Percentiles rank a stretch among this genome's conserved stretches.
These are phyloP conservation scores for Verticillium klebahnii DNA, from an alignment of 2,329 filamentous ascomycete species.

Conservation along the genomic window DNA sequence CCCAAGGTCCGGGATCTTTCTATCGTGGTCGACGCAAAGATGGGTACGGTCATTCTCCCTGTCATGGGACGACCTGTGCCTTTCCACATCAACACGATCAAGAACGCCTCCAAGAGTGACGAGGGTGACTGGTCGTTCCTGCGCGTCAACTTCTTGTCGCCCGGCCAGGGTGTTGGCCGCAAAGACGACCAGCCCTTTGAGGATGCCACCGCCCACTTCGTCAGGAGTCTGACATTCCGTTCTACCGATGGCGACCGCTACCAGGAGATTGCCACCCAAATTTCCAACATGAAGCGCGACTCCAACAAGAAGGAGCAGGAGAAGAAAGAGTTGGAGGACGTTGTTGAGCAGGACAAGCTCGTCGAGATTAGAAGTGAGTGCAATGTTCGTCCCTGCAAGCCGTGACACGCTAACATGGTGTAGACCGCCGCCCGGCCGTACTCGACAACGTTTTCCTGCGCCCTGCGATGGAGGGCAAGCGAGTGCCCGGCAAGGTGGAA, in stretches of 20 bases:
- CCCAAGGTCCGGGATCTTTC: slow-evolving; percentile 76
- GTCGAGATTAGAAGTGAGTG: slow-evolving; percentile 83
- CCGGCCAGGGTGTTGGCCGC: slow-evolving; percentile 91
- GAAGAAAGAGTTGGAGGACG: slow-evolving; percentile 99
- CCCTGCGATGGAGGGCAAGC: slow-evolving; percentile 93
- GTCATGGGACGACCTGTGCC: slow-evolving; percentile 97
- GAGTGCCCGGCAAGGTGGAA: slow-evolving; percentile 90
- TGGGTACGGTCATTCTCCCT: slow-evolving; percentile 82
- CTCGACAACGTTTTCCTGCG: slow-evolving; percentile 94
- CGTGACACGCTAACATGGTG: not conserved
- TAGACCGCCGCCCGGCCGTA: slow-evolving; percentile 82
- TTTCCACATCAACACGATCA: slow-evolving; percentile 97
- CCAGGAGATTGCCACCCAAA: slow-evolving; percentile 85
- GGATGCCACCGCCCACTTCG: slow-evolving; percentile 91
- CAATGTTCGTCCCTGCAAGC: not conserved
- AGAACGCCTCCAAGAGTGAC: slow-evolving; percentile 96
- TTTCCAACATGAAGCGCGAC: slow-evolving; percentile 94
- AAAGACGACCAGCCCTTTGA: slow-evolving; percentile 99
- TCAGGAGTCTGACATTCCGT: slow-evolving; percentile 90
- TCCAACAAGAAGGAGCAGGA: slow-evolving; percentile 90
- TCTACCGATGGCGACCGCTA: slow-evolving; percentile 87
- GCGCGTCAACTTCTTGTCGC: slow-evolving; percentile 94
- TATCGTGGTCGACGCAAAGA: slow-evolving; percentile 88
- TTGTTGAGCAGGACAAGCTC: slow-evolving; percentile 97
- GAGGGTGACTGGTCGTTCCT: slow-evolving; percentile 92